Evolutionary conservation across 2,329 filamentous ascomycete species (phyloP).

Genomic region (Apiospora saccharicola): DNA sequence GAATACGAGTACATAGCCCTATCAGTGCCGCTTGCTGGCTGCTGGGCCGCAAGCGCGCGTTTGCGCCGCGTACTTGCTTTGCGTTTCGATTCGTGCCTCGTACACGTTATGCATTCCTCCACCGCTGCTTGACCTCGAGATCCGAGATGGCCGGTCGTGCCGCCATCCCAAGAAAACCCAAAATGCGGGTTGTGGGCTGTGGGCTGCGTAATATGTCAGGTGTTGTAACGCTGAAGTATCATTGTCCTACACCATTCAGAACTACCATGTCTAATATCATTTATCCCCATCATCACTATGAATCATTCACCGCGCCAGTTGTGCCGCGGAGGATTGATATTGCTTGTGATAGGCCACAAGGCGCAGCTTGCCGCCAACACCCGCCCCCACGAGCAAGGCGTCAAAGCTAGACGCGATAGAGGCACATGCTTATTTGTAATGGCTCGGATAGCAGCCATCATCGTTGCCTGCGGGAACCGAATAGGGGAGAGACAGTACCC

Average conservation of each 20-base stretch:
- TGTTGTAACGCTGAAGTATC: background rate
- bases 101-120: background rate
- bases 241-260: background rate
- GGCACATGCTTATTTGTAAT: background rate
- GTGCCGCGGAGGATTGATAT: constrained; percentile 4
- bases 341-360: background rate
- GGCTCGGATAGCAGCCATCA: background rate
- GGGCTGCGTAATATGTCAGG: background rate
- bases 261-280: background rate
- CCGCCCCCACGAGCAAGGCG: background rate
- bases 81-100: background rate
- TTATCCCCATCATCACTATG: background rate
- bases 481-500: background rate
- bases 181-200: background rate
- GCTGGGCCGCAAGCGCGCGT: constrained; percentile 8
- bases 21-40: background rate
- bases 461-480: background rate
- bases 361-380: background rate
- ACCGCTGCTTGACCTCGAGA: background rate
- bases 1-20: background rate
- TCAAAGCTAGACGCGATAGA: background rate
- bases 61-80: background rate
- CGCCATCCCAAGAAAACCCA: background rate
- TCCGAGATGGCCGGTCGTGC: background rate
- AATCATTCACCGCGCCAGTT: background rate